Base-by-base conservation (phyloP, 192 early-diverging fungal genomes). In the Powellomyces hirtus region DNA sequence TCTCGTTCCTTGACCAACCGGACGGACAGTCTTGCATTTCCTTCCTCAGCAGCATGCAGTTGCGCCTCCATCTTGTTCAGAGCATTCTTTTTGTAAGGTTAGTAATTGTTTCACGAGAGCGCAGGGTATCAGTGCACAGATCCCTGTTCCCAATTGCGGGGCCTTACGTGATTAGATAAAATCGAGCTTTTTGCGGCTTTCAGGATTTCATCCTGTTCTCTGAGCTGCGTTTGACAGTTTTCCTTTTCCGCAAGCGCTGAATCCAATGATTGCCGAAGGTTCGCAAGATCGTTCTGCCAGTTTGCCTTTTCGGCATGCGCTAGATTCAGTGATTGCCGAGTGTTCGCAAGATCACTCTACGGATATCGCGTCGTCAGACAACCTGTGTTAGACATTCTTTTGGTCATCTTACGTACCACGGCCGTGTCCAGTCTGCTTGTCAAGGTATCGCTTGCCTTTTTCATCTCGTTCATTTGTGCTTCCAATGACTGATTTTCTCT, bases 1-100 rank as follows among this genome's bases (percentile, higher is more conserved):
- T 80, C 79, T 11, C 79, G 72, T 13, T 83, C 81, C 45, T 83
- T 81, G 27, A 81, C 16, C 16, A 80, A 38, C n/a, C 68, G 29
- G 14, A 64, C 40, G 14, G 69, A 61, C 37, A 81, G 29, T 16
- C 59, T 34, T 6, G 68, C 30, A 18, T 68, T 76, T 26, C 75
- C 78, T 8, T 73, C 66, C 45, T 83, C 75, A 35, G 40, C 4
- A 4, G 33, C 29, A 35, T 60, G 35, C 20, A 73, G 44, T 33
- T 61, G 62, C 20, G 24, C 8, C 51, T 66, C 64, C 37, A 66
- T 10, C 7, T 13, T 29, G 26, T 31, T 31, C 14, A 31, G 33
- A 5, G 29, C 26, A 56, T 56, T 29, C 53, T 56, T 14, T 29
- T 3, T 31, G 26, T 24, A 49, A 5, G 46, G 5, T 24, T 49